Evolutionary conservation across 2,329 filamentous ascomycete genomes (phyloP), one percentile per base, ranked within the genome.

Genomic region (Alternaria sp.): DNA sequence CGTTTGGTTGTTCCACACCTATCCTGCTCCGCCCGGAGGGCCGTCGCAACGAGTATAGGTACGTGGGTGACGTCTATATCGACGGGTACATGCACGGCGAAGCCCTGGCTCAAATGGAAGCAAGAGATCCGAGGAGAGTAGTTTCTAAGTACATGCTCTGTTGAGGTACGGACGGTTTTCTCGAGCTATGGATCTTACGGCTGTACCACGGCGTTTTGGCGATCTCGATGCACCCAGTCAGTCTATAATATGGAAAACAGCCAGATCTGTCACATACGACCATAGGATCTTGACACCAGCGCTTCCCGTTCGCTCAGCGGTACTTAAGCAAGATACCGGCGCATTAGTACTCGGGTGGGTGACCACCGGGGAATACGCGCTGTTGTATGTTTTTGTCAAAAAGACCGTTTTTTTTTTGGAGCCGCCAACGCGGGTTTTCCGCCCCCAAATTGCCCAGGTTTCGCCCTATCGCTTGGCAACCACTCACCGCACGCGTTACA

Each of bases 81-180:
- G 40, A 56, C 32, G 53, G 15, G 6, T 56, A 40, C 43, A 56
- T 56, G 53, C 40, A 56, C n/a, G 53, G 53, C 15, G 53, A 56
- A 26, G 52, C 43, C 11, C 21, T 56, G 36, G 40, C 53, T 15
- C 13, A 47, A 23, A 40, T 40, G 9, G 36, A 40, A 40, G 36
- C 36, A 6, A 10, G 36, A 9, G 36, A 40, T 17, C 36, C 36
- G n/a, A 40, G 4, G 5, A 40, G 36, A 17, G 36, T 40, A 2
- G 36, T 40, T 40, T 40, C 36, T 17, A 40, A 40, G 36, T 40
- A 40, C 36, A 40, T 40, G 28, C 28, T 30, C 11, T 30, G 28
- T 30, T 30, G 11, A 30, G 10, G 26, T 11, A 28, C 10, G 10
- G 26, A 28, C 26, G 26, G 10, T 30, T 30, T 12, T 30, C 5